phyloP scores from a whole-genome alignment of 2,329 filamentous ascomycete genomes.

The Penicillium sp. region DNA sequence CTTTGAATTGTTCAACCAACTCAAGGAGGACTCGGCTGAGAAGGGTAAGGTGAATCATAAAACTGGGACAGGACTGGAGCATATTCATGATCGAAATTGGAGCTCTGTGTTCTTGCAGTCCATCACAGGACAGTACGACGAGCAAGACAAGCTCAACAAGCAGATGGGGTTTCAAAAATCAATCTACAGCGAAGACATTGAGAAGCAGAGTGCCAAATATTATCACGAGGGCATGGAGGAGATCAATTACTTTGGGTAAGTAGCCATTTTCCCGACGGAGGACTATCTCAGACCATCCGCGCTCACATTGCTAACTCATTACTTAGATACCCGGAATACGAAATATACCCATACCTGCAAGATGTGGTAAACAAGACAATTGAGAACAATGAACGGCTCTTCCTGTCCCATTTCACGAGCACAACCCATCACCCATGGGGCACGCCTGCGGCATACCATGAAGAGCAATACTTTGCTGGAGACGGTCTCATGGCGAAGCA shows the following conservation, averaged over 20 bases:
- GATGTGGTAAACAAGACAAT: constrained; percentile 34
- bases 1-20: constrained; percentile 30
- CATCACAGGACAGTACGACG: constrained; percentile 31
- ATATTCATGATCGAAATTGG: constrained; percentile 28
- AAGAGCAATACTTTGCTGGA: constrained; percentile 26
- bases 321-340: constrained; percentile 21
- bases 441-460: constrained; percentile 30
- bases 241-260: constrained; percentile 46
- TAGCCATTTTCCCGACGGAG: neutral
- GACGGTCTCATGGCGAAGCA: constrained; percentile 23
- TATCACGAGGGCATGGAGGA: constrained; percentile 30
- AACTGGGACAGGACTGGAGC: neutral
- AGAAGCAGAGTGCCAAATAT: constrained; percentile 28
- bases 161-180: constrained; percentile 38
- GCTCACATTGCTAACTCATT: neutral
- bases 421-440: constrained; percentile 45
- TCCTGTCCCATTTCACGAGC: constrained; percentile 34
- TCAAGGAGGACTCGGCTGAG: constrained; percentile 11
- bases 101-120: constrained; percentile 32
- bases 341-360: constrained; percentile 13
- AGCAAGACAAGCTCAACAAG: constrained; percentile 26
- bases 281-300: neutral
- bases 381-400: constrained; percentile 26
- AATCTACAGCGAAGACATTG: constrained; percentile 31
- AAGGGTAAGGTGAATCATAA: neutral